Percentiles rank a stretch among this genome's conserved stretches.
Evolutionary conservation across 1,284 basidiomycete genomes (phyloP).

Genomic region (Tremellales sp.): DNA sequence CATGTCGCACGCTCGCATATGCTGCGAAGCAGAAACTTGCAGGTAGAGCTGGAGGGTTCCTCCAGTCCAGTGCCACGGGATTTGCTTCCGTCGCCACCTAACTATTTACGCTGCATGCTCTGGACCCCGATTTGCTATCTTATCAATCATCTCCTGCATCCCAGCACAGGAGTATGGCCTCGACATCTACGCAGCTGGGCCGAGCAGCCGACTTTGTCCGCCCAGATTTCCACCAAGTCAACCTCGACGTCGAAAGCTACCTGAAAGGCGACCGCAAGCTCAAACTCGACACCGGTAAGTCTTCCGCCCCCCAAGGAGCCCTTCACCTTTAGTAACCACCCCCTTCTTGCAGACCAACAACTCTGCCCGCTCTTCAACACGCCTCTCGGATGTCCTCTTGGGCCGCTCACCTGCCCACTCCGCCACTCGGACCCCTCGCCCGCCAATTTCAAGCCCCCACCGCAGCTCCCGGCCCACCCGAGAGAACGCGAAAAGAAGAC

Average conservation of each 20-base stretch:
- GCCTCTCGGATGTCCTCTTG: conserved; percentile 78
- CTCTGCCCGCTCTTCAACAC: conserved; percentile 80
- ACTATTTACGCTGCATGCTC: no score
- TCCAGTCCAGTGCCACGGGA: no score
- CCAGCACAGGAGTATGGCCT: no score
- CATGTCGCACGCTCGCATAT: not conserved
- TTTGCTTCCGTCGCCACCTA: no score
- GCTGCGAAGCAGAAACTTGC: not conserved
- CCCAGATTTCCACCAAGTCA: conserved; percentile 91
- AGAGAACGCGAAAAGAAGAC: conserved; percentile 76
- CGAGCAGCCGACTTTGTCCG: conserved; percentile 62
- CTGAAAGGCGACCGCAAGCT: conserved; percentile 79
- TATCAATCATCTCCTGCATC: no score
- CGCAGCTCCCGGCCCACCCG: conserved; percentile 69
- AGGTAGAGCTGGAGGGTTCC: no score
- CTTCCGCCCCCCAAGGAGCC: conserved; percentile 5
- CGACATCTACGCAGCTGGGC: conserved; percentile 27
- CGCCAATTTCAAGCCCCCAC: conserved; percentile 81
- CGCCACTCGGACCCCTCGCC: conserved; percentile 82
- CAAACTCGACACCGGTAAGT: conserved; percentile 85
- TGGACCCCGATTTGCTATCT: no score
- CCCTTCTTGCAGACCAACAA: conserved; percentile 65
- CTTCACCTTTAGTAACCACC: conserved; percentile 1
- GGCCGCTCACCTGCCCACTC: conserved; percentile 78
- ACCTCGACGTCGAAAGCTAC: conserved; percentile 75